A percentile compares a stretch with the other conserved stretches of the same genome.
Evolutionary conservation across 148 eudicot genomes (phyloP).

Genomic region (Vaccinium vitisidaea): DNA sequence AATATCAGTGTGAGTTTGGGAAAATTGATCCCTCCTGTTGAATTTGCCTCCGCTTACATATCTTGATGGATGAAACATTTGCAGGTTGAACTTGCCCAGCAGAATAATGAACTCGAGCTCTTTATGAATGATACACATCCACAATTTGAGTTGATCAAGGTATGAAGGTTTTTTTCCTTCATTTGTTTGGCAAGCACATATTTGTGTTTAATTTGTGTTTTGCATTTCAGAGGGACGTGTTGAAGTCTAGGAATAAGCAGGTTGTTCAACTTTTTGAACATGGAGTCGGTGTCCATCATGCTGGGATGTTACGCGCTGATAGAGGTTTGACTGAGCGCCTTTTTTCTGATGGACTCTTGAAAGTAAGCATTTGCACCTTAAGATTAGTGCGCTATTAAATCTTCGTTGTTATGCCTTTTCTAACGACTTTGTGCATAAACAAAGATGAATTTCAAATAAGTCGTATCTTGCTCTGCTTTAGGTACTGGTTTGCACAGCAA

Average conservation of each 20-base stretch:
- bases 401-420: constrained; percentile 11
- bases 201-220: constrained; percentile 16
- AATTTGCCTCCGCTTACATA: constrained; percentile 14
- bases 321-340: constrained; percentile 93
- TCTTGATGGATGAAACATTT: constrained; percentile 9
- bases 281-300: constrained; percentile 97
- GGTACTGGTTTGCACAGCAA: constrained; percentile 99
- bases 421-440: constrained; percentile 8
- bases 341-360: constrained; percentile 83
- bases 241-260: constrained; percentile 90
- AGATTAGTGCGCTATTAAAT: background rate
- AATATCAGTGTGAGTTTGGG: background rate
- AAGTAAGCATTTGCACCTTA: constrained; percentile 31
- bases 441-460: too few species aligned
- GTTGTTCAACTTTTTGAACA: constrained; percentile 82
- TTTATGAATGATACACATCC: constrained; percentile 76
- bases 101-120: constrained; percentile 63
- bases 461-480: constrained; percentile 22
- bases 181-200: constrained; percentile 12
- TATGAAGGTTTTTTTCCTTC: constrained; percentile 27
- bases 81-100: constrained; percentile 82
- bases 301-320: constrained; percentile 98
- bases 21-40: constrained; percentile 3
- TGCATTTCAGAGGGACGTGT: constrained; percentile 69
- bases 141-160: constrained; percentile 71